phyloP scores from a whole-genome alignment of 148 eudicot species.

The Fagopyrum homotropicum region DNA sequence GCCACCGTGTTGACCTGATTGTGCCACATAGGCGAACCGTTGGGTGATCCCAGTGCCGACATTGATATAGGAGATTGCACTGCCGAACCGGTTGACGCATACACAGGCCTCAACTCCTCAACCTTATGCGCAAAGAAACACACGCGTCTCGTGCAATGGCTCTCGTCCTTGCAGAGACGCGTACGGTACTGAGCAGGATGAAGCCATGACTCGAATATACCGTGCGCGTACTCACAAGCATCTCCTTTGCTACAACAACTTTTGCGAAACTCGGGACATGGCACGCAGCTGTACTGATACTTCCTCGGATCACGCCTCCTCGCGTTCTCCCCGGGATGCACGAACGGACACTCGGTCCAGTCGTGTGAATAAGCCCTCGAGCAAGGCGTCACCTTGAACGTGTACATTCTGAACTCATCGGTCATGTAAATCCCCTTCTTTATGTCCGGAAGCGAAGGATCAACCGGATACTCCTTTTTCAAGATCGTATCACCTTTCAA shows the following conservation, averaged over 20 bases:
- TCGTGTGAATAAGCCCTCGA: conserved; percentile 98
- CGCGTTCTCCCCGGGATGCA: conserved; percentile 94
- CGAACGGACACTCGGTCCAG: conserved; percentile 99
- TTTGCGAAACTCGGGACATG: conserved; percentile 89
- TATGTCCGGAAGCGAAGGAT: conserved; percentile 81
- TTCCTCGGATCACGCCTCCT: conserved; percentile 88
- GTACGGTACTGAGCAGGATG: conserved; percentile 95
- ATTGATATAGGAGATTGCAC: conserved; percentile 73
- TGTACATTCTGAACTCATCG: conserved; percentile 89
- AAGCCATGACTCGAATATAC: conserved; percentile 95
- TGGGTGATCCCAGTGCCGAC: conserved; percentile 40
- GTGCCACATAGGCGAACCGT: conserved; percentile 62
- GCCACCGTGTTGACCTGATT: conserved; percentile 32
- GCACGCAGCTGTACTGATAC: conserved; percentile 78
- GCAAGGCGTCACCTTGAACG: conserved; percentile 89
- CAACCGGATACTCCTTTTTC: conserved; percentile 78
- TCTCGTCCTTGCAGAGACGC: conserved; percentile 92
- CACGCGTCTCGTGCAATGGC: conserved; percentile 57
- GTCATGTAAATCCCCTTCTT: conserved; percentile 77
- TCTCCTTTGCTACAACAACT: conserved; percentile 71
- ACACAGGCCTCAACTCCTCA: conserved; percentile 79
- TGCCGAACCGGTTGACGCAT: conserved; percentile 74
- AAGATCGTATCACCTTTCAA: conserved; percentile 33
- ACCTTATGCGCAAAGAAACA: conserved; percentile 89
- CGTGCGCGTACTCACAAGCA: conserved; percentile 87